A percentile compares a stretch with the other conserved stretches of the same genome.
Conservation (phyloP, 2,329 filamentous ascomycete genomes). For the Fusarium sp. region DNA sequence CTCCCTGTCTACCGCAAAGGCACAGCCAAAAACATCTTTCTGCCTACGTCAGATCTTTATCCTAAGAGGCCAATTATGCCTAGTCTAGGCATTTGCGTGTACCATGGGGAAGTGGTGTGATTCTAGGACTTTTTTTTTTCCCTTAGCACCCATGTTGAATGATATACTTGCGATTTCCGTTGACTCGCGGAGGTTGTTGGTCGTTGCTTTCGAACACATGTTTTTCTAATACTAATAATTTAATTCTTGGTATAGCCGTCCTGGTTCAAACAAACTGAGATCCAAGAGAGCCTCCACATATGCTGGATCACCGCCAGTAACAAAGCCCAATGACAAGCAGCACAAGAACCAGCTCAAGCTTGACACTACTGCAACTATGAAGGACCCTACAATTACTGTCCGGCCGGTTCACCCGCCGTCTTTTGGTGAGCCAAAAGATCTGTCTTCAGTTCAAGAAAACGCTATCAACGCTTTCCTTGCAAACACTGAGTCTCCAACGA, state of each 20-base stretch:
- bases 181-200: background rate
- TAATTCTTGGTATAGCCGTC: constrained; percentile 26
- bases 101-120: constrained; percentile 16
- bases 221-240: constrained; percentile 22
- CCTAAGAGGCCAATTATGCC: constrained; percentile 38
- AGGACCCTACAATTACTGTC: constrained; percentile 34
- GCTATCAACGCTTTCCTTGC: constrained; percentile 27
- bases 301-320: constrained; percentile 19
- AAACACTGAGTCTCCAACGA: constrained; percentile 11
- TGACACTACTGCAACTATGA: constrained; percentile 30
- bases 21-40: constrained; percentile 27
- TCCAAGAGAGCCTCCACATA: constrained; percentile 39
- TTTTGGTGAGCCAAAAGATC: constrained; percentile 30
- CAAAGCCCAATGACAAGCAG: constrained; percentile 16
- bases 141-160: background rate
- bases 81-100: constrained; percentile 24
- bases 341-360: constrained; percentile 17
- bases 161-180: background rate
- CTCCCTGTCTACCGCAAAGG: constrained; percentile 36
- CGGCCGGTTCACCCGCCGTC: constrained; percentile 35
- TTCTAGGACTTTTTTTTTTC: constrained; percentile 4
- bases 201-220: constrained; percentile 5
- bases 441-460: constrained; percentile 33
- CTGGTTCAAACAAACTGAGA: constrained; percentile 41
- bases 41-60: constrained; percentile 38